Conservation (phyloP, 2,329 filamentous ascomycete species). For the Apiospora marii region DNA sequence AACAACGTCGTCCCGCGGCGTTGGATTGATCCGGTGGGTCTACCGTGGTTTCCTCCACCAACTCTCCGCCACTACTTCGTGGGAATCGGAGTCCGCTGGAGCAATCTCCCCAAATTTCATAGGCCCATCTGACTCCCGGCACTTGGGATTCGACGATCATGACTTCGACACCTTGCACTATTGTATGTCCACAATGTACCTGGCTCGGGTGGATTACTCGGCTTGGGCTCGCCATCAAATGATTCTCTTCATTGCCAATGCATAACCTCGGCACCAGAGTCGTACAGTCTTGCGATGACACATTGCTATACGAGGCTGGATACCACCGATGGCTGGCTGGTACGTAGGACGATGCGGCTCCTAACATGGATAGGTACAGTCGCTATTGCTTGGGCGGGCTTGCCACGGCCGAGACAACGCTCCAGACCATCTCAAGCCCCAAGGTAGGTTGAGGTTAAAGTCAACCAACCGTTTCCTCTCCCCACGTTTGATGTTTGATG, state of each 20-base stretch:
- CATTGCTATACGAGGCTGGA: background rate
- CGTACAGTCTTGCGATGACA: background rate
- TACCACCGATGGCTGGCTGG: background rate
- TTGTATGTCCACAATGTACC: background rate
- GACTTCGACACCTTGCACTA: background rate
- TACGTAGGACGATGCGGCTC: background rate
- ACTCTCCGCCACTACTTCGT: slow-evolving; percentile 8
- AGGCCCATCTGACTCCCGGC: slow-evolving; percentile 4
- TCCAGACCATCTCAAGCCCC: slow-evolving; percentile 2
- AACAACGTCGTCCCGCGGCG: background rate
- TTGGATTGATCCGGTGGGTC: background rate
- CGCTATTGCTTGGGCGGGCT: background rate
- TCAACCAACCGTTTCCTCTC: slow-evolving; percentile 8
- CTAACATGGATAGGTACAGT: background rate
- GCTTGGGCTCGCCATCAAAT: background rate
- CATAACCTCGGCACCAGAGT: background rate
- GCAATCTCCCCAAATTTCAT: slow-evolving; percentile 6
- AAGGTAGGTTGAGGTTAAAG: slow-evolving; percentile 2
- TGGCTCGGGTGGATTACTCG: background rate
- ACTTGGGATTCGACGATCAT: slow-evolving; percentile 3
- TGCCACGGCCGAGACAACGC: slow-evolving; percentile 11
- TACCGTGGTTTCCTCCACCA: slow-evolving; percentile 6
- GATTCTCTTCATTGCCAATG: background rate
- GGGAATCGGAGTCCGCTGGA: slow-evolving; percentile 8
- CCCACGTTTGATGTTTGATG: slow-evolving; percentile 17